Conservation (phyloP, 306 rosid species). For the Chamaecrista fasciculata region DNA sequence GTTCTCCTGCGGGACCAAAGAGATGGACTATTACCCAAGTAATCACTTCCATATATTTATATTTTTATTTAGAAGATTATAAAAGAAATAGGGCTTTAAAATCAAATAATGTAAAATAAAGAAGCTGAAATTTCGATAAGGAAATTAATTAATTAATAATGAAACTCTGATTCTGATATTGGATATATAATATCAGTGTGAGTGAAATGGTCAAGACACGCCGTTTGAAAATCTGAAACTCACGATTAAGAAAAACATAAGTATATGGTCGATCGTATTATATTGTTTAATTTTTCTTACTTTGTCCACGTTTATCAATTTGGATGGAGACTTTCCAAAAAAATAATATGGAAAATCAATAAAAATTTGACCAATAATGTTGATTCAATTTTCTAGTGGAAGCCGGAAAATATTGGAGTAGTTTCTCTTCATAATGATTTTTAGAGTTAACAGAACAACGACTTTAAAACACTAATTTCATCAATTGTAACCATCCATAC, state of each 20-base stretch:
- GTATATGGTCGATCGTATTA: no score
- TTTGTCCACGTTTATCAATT: background rate
- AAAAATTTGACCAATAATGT: no score
- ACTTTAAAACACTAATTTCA: no score
- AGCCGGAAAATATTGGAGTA: no score
- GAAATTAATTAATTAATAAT: background rate
- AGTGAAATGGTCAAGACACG: slow-evolving; percentile 1
- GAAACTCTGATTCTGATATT: no score
- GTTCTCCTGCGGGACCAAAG: background rate
- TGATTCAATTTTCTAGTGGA: no score
- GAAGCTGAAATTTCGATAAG: background rate
- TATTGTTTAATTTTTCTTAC: background rate
- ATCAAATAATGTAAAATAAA: background rate
- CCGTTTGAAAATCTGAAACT: background rate
- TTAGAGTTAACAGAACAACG: no score
- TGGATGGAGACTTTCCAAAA: background rate
- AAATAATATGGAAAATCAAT: background rate
- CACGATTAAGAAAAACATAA: background rate
- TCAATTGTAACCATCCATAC: no score
- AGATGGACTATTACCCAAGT: background rate
- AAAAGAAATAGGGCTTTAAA: background rate
- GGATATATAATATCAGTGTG: no score
- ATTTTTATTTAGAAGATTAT: background rate
- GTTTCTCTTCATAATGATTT: no score
- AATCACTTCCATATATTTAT: background rate